Evolutionary conservation across 805 yeast genomes (phyloP).

Genomic region (Wickerhamomyces silvicola): DNA sequence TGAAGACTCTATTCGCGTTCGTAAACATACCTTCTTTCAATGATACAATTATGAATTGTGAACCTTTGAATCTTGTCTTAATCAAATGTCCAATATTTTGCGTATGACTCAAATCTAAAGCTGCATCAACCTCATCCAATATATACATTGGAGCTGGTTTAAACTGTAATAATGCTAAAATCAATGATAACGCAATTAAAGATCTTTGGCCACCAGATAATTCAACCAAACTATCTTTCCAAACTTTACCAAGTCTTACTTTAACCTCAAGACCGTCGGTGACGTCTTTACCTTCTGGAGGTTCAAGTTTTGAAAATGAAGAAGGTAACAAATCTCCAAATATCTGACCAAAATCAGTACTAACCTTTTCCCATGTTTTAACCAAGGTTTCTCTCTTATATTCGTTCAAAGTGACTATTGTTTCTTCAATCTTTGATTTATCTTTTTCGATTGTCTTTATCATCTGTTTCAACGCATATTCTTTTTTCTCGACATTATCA

Average conservation of each 20-base stretch:
- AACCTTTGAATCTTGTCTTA: constrained; percentile 89
- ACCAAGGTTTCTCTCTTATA: constrained; percentile 79
- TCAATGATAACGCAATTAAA: constrained; percentile 83
- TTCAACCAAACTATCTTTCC: constrained; percentile 95
- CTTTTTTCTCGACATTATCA: constrained; percentile 87
- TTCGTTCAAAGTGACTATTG: constrained; percentile 75
- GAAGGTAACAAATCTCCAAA: constrained; percentile 86
- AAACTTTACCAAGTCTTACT: constrained; percentile 83
- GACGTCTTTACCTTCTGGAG: constrained; percentile 72
- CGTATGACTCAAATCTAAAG: constrained; percentile 92
- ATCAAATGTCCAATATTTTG: constrained; percentile 96
- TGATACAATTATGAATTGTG: constrained; percentile 94
- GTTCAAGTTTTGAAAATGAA: constrained; percentile 83
- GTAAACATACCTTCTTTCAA: constrained; percentile 98
- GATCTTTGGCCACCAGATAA: constrained; percentile 97
- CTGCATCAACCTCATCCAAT: constrained; percentile 97
- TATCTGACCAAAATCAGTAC: constrained; percentile 82
- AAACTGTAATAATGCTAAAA: constrained; percentile 86
- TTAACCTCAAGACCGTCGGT: constrained; percentile 87
- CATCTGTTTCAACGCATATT: constrained; percentile 66
- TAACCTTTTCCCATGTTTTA: constrained; percentile 81
- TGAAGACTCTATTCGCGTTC: constrained; percentile 89
- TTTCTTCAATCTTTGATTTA: constrained; percentile 81
- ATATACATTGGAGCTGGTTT: constrained; percentile 99
- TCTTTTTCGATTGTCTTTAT: constrained; percentile 84